Conservation (phyloP, 331 rosid species). For the Acacia concinna region DNA sequence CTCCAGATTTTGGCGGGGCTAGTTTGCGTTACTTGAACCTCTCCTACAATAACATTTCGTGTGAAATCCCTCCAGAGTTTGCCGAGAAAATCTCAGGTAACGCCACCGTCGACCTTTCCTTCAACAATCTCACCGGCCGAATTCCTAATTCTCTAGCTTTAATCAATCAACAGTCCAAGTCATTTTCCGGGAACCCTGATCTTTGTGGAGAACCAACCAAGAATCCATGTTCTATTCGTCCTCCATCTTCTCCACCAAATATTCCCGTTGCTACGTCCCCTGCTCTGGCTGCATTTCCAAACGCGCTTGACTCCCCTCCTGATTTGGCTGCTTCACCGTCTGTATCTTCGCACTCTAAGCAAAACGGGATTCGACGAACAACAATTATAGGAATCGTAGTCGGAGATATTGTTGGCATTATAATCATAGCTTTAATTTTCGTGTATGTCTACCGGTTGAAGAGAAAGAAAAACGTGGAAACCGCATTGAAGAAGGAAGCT, state of each 20-base stretch:
- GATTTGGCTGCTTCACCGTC: conserved; percentile 6
- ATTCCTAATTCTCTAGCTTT: conserved; percentile 54
- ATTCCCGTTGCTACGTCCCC: conserved; percentile 56
- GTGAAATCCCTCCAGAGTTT: conserved; percentile 59
- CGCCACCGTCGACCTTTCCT: conserved; percentile 74
- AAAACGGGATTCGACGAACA: conserved; percentile 47
- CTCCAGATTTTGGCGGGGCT: conserved; percentile 58
- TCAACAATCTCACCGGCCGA: conserved; percentile 67
- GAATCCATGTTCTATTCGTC: conserved; percentile 57
- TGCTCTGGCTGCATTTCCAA: conserved; percentile 89
- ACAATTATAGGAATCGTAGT: conserved; percentile 71
- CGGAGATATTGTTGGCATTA: conserved; percentile 64
- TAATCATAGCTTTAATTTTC: conserved; percentile 53
- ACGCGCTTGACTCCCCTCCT: conserved; percentile 41
- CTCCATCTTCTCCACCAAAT: conserved; percentile 52
- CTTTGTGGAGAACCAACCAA: conserved; percentile 64
- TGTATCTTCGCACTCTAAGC: conserved; percentile 21
- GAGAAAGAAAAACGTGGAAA: conserved; percentile 41
- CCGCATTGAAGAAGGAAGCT: conserved; percentile 39
- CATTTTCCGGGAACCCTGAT: conserved; percentile 58
- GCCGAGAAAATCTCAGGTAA: conserved; percentile 47
- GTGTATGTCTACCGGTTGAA: conserved; percentile 51
- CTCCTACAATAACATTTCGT: conserved; percentile 70
- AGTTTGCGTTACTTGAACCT: conserved; percentile 57
- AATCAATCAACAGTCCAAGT: conserved; percentile 44